These are phyloP conservation scores for Talaromyces sp. DNA, from an alignment of 2,329 filamentous ascomycete genomes.

Conservation along the genomic window DNA sequence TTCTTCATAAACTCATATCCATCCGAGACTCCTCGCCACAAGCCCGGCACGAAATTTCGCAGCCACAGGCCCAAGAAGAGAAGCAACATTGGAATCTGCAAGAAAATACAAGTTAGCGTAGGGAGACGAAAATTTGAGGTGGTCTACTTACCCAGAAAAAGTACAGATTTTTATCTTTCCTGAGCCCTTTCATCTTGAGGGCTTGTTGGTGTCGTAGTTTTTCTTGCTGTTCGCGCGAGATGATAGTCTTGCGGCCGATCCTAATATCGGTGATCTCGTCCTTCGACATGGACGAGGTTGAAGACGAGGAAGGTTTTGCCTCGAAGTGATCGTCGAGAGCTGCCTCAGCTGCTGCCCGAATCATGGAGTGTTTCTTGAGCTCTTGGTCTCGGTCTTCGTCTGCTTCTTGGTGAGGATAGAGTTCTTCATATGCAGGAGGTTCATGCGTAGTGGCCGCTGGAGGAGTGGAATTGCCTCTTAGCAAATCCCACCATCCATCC, in stretches of 20 bases:
- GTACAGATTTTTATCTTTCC: conserved; percentile 48
- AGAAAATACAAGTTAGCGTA: background rate
- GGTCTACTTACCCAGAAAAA: conserved; percentile 48
- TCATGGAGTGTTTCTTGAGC: conserved; percentile 38
- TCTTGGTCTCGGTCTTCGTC: conserved; percentile 28
- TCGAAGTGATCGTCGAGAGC: conserved; percentile 42
- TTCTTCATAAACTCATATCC: conserved; percentile 35
- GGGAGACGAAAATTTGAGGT: background rate
- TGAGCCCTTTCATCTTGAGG: conserved; percentile 43
- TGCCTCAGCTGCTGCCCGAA: conserved; percentile 40
- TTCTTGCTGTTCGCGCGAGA: conserved; percentile 43
- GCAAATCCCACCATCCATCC: conserved; percentile 62
- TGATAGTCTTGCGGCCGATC: conserved; percentile 34
- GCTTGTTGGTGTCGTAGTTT: conserved; percentile 43
- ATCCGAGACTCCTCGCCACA: conserved; percentile 34
- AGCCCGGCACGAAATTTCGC: conserved; percentile 37
- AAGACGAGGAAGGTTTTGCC: conserved; percentile 20
- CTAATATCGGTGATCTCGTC: conserved; percentile 35
- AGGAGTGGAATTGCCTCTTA: conserved; percentile 46
- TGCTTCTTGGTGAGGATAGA: conserved; percentile 54
- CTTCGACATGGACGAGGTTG: conserved; percentile 5
- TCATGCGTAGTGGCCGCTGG: conserved; percentile 38
- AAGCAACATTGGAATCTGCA: conserved; percentile 43
- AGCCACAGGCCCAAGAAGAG: conserved; percentile 42
- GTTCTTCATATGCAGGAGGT: conserved; percentile 73